Percentiles rank a stretch among this genome's conserved stretches.
Conservation (phyloP, 306 rosid genomes). For the Abrus precatorius region DNA sequence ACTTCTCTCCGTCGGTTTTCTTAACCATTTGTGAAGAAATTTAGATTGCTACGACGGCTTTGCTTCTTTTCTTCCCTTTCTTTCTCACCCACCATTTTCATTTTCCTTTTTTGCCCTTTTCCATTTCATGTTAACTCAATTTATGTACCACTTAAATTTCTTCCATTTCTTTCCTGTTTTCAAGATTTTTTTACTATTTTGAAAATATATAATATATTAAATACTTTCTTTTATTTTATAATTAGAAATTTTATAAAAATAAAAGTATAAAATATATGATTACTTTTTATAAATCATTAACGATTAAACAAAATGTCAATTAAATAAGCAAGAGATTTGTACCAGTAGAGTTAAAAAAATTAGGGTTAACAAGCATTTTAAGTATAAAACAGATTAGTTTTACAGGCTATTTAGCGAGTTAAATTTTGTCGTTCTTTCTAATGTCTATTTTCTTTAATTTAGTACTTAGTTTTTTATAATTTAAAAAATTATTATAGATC, state of each 20-base stretch:
- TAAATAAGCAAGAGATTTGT: neutral
- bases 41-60: slow-evolving; percentile 58
- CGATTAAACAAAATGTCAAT: neutral
- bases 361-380: too few relatives aligned
- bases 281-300: neutral
- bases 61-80: slow-evolving; percentile 23
- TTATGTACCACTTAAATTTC: too few relatives aligned
- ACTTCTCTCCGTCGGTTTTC: slow-evolving; percentile 27
- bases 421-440: too few relatives aligned
- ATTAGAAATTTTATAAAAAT: too few relatives aligned
- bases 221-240: too few relatives aligned
- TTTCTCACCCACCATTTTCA: neutral
- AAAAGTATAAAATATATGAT: too few relatives aligned
- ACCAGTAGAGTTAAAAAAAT: neutral
- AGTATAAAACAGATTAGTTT: neutral
- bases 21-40: slow-evolving; percentile 31
- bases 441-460: too few relatives aligned
- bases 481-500: too few relatives aligned
- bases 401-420: neutral
- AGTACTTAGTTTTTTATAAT: too few relatives aligned
- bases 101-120: neutral
- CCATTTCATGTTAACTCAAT: too few relatives aligned
- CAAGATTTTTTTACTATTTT: too few relatives aligned
- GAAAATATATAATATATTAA: too few relatives aligned
- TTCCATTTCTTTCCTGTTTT: neutral